Conservation (phyloP, 2,329 filamentous ascomycete species). For the Parasarocladium wereldwijsianum region DNA sequence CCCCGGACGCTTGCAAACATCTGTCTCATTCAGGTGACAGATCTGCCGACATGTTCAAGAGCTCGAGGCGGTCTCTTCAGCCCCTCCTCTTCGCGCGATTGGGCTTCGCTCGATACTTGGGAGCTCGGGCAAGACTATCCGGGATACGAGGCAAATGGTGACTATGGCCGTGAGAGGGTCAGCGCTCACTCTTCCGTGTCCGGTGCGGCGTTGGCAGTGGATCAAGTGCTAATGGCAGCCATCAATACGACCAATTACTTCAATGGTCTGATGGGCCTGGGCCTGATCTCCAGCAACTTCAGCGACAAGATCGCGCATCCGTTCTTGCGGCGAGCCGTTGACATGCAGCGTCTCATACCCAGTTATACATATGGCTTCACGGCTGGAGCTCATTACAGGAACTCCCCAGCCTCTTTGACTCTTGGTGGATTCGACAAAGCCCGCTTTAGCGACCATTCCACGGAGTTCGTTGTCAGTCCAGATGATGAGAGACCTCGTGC, state of each 20-base stretch:
- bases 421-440: slow-evolving; percentile 56
- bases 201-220: slow-evolving; percentile 23
- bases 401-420: slow-evolving; percentile 41
- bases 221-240: slow-evolving; percentile 30
- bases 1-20: neutral
- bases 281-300: slow-evolving; percentile 39
- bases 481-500: slow-evolving; percentile 41
- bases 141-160: slow-evolving; percentile 44
- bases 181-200: slow-evolving; percentile 23
- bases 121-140: slow-evolving; percentile 44
- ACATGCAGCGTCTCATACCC: slow-evolving; percentile 44
- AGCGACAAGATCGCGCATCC: slow-evolving; percentile 31
- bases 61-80: slow-evolving; percentile 47
- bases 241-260: slow-evolving; percentile 42
- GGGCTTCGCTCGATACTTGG: slow-evolving; percentile 44
- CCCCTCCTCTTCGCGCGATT: slow-evolving; percentile 36
- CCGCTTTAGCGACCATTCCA: slow-evolving; percentile 45
- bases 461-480: slow-evolving; percentile 41
- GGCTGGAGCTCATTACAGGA: slow-evolving; percentile 56
- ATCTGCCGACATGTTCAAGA: slow-evolving; percentile 36
- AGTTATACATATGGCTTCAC: slow-evolving; percentile 66
- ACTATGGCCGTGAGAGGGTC: slow-evolving; percentile 44
- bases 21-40: slow-evolving; percentile 22
- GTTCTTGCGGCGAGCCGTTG: slow-evolving; percentile 41
- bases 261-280: slow-evolving; percentile 40